These are phyloP conservation scores for Aureobasidium sp. DNA, from an alignment of 2,329 filamentous ascomycete genomes.

Conservation along the genomic window DNA sequence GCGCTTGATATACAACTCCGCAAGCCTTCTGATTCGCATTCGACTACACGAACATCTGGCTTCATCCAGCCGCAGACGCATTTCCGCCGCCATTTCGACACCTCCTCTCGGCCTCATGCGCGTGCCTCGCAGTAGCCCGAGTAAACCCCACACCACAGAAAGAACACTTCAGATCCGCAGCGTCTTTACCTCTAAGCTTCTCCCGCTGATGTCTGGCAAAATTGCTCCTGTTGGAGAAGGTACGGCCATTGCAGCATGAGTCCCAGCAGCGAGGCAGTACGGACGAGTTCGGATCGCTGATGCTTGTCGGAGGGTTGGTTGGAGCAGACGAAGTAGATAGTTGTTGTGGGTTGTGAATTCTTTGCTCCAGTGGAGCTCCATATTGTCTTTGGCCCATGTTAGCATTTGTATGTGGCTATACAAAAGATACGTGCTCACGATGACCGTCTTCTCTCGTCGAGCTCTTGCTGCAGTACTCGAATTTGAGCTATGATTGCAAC, in stretches of 20 bases:
- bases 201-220: not conserved
- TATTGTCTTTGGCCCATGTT: not conserved
- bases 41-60: too few species aligned
- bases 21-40: too few species aligned
- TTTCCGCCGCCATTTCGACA: not conserved
- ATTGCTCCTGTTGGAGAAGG: not conserved
- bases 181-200: not conserved
- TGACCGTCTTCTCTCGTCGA: not conserved
- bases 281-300: not conserved
- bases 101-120: not conserved
- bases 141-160: not conserved
- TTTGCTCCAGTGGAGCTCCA: too few species aligned
- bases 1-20: too few species aligned
- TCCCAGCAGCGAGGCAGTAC: not conserved
- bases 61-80: too few species aligned
- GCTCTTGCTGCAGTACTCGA: not conserved
- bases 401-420: not conserved
- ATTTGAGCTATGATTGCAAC: not conserved
- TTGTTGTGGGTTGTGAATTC: not conserved
- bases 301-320: too few species aligned
- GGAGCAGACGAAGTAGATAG: not conserved
- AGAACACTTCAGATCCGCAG: not conserved
- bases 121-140: not conserved
- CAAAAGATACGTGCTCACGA: too few species aligned
- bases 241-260: not conserved